Evolutionary conservation across 2,329 filamentous ascomycete species (phyloP).

Genomic region (Fusarium neocosmosporiellum): DNA sequence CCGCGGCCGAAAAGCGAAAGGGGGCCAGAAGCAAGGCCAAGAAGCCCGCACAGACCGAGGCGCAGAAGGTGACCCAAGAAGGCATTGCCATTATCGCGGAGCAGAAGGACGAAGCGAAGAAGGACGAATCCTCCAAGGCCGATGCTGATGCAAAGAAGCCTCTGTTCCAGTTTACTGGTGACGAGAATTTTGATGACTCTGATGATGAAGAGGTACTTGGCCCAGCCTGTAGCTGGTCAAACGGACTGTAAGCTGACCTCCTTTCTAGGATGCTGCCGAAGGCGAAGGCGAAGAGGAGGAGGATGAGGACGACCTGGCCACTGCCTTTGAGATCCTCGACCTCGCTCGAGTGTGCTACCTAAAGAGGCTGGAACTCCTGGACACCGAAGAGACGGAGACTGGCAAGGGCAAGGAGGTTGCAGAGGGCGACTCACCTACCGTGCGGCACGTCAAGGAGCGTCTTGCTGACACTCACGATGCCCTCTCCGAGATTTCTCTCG

Average conservation of each 20-base stretch:
- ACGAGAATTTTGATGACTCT: constrained; percentile 90
- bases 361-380: constrained; percentile 61
- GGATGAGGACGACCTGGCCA: constrained; percentile 78
- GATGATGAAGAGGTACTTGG: constrained; percentile 73
- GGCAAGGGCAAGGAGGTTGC: constrained; percentile 57
- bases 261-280: constrained; percentile 47
- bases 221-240: no score
- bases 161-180: constrained; percentile 91
- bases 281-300: constrained; percentile 62
- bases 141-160: constrained; percentile 69
- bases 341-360: constrained; percentile 75
- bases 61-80: constrained; percentile 59
- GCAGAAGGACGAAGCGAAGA: constrained; percentile 55
- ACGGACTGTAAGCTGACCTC: constrained; percentile 16
- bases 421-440: constrained; percentile 53
- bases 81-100: constrained; percentile 57
- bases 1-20: constrained; percentile 65
- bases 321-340: constrained; percentile 87
- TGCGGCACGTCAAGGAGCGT: constrained; percentile 80
- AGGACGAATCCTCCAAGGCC: constrained; percentile 54
- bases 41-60: constrained; percentile 54
- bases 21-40: constrained; percentile 51
- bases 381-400: constrained; percentile 49
- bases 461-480: constrained; percentile 94
- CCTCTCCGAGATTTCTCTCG: constrained; percentile 94